A percentile compares a stretch with the other conserved stretches of the same genome.
phyloP scores from a whole-genome alignment of 1,284 basidiomycete species.

The Waitea zeae region DNA sequence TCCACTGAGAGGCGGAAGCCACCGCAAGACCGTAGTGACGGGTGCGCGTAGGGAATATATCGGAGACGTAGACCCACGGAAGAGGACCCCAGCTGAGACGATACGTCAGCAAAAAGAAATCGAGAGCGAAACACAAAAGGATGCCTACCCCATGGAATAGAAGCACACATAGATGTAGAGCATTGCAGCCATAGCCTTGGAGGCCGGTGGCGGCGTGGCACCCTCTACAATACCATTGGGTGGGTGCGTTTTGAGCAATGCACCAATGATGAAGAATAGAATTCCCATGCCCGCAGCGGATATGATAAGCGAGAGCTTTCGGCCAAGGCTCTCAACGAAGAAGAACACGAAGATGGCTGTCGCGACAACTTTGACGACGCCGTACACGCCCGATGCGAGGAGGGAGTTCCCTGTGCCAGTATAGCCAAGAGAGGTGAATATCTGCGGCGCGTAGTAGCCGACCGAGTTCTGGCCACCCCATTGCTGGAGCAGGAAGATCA shows the following conservation, averaged over 20 bases:
- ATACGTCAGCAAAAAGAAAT: too few species aligned
- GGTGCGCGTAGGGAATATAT: conserved; percentile 74
- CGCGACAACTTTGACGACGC: conserved; percentile 59
- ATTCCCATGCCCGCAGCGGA: conserved; percentile 44
- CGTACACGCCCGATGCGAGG: conserved; percentile 72
- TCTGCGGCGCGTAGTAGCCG: conserved; percentile 65
- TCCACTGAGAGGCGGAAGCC: conserved; percentile 61
- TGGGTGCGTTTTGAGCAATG: conserved; percentile 60
- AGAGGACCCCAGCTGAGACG: conserved; percentile 28
- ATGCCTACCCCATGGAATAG: conserved; percentile 56
- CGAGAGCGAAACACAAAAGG: background rate
- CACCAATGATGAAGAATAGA: conserved; percentile 51
- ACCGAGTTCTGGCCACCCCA: conserved; percentile 47
- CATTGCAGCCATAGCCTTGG: conserved; percentile 59
- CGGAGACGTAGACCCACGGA: conserved; percentile 55
- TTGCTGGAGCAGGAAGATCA: conserved; percentile 46
- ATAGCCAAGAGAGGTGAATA: conserved; percentile 56
- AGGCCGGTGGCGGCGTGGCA: conserved; percentile 26
- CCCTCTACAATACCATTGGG: conserved; percentile 8
- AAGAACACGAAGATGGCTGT: conserved; percentile 47
- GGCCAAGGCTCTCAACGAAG: conserved; percentile 36
- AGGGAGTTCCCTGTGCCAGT: conserved; percentile 39
- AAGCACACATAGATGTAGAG: conserved; percentile 63
- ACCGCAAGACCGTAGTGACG: conserved; percentile 60
- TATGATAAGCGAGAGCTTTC: conserved; percentile 41